These are phyloP conservation scores for Mycosphaerella sp. DNA, from an alignment of 2,329 filamentous ascomycete species.

Conservation along the genomic window DNA sequence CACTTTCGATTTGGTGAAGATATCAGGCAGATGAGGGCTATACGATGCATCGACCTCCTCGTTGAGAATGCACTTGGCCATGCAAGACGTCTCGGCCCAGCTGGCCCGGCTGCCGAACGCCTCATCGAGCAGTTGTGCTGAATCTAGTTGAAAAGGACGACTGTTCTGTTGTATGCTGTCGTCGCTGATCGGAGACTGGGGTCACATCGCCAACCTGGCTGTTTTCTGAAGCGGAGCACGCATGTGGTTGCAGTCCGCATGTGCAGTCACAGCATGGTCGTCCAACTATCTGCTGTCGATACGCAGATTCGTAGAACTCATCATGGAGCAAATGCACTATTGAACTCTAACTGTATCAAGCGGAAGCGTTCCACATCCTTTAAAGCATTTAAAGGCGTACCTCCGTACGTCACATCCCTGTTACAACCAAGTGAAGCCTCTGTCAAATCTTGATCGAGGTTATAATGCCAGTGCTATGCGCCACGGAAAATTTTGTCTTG, in stretches of 20 bases:
- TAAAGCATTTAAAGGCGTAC: background rate
- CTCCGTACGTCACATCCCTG: conserved; percentile 4
- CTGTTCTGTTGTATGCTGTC: conserved; percentile 6
- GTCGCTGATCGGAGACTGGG: conserved; percentile 1
- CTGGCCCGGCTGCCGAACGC: conserved; percentile 13
- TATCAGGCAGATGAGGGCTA: background rate
- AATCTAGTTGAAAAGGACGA: background rate
- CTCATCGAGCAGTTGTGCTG: background rate
- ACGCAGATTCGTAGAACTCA: background rate
- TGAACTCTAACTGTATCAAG: background rate
- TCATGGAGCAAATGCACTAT: background rate
- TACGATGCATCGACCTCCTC: background rate
- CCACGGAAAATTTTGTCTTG: conserved; percentile 1
- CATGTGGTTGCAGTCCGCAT: background rate
- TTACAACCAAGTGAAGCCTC: conserved; percentile 4
- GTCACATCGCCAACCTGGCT: conserved; percentile 1
- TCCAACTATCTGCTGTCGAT: background rate
- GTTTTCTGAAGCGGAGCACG: background rate
- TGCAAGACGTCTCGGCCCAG: background rate
- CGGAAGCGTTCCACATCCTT: background rate
- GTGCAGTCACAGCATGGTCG: background rate
- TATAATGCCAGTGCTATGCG: conserved; percentile 8
- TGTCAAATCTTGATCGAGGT: conserved; percentile 5
- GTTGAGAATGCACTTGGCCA: background rate
- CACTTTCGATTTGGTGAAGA: too few relatives aligned